Evolutionary conservation across 495 filamentous ascomycete species (phyloP), one percentile per base, ranked within the genome.

Genomic region (Schizothecium vesticola): DNA sequence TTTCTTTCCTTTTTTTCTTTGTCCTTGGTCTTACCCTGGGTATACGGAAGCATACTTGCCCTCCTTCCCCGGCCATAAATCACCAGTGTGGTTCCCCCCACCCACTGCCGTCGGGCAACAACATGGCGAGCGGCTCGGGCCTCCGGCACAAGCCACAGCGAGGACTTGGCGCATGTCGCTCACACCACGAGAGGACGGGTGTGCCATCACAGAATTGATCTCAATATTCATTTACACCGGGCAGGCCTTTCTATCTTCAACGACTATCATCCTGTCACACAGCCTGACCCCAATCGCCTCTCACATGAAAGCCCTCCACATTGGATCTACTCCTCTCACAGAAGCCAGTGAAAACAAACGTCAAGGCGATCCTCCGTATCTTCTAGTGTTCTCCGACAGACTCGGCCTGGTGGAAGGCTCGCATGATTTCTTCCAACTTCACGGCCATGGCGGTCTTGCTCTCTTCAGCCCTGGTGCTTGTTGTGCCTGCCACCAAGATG

Each of bases 401-500:
- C 13, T 36, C 36, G 7, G 9, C 59, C 31, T 23, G 21, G 25
- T 28, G 9, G 25, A 71, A 68, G n/a, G 55, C 22, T 12, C n/a
- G 11, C 66, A 71, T 71, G 51, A 69, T 68, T 19, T 58, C 31
- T 22, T 66, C 22, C n/a, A 71, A 25, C 55, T 68, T 65, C 19
- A 58, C 56, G 3, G 8, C 23, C 62, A 71, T 68, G 6, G 26
- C 24, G 28, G 11, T 25, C 24, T 25, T 12, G 16, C 31, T 62
- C 11, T 66, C 63, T 2, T 51, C 5, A 12, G 29, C 43, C 16
- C 43, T 11, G 5, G 62, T 66, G 6, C 59, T 63, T 19, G 51
- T 61, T 11, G 8, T 22, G n/a, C 64, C 58, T 13, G 63, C 29
- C 5, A 66, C 8, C 11, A 31, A 59, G 28, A 68, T 59, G 11